Base-by-base conservation (phyloP, 768 basidiomycete species). In the Lactifluus subvellereus region DNA sequence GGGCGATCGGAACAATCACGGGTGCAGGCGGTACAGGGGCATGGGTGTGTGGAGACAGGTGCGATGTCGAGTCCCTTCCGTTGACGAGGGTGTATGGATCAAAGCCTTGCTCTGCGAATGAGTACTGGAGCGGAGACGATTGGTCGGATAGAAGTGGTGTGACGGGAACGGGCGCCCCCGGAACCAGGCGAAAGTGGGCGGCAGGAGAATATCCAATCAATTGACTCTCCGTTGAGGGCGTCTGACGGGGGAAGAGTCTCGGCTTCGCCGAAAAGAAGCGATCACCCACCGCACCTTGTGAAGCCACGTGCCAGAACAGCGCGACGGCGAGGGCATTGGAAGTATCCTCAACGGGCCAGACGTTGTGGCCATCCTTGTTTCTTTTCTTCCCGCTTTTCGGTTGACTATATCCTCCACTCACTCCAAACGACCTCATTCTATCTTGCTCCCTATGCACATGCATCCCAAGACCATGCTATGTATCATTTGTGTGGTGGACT, bases 281-380 rank as follows among this genome's bases (percentile, higher is more conserved):
- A 61, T 65, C 61, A 4, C 16, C 13, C 42, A 66, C n/a, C 65
- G 22, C 47, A 66, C 65, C 65, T 51, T 64, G 65, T 53, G 62
- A 56, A 57, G 59, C 66, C 66, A 57, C 52, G 49, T 68, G 65
- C 66, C 67, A 68, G 45, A 67, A 63, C n/a, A 68, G 52, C 5
- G 67, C 61, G 11, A 67, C 65, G 33, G 52, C 67, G 37, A 68
- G 62, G 9, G 62, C 27, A 18, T 63, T 63, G 49, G 50, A 63
- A 51, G 47, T 42, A 48, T 66, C 60, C 49, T 53, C 66, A 13
- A 33, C 20, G 11, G 67, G 65, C 67, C 66, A 66, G 27, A 54
- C 52, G 47, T 60, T 53, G 18, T 37, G 54, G 40, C 61, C 61
- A 3, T n/a, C n/a, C n/a, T n/a, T n/a, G n/a, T n/a, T n/a, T n/a